These are phyloP conservation scores for Chaetomiaceae sp. DNA, from an alignment of 2,329 filamentous ascomycete species.

Conservation along the genomic window DNA sequence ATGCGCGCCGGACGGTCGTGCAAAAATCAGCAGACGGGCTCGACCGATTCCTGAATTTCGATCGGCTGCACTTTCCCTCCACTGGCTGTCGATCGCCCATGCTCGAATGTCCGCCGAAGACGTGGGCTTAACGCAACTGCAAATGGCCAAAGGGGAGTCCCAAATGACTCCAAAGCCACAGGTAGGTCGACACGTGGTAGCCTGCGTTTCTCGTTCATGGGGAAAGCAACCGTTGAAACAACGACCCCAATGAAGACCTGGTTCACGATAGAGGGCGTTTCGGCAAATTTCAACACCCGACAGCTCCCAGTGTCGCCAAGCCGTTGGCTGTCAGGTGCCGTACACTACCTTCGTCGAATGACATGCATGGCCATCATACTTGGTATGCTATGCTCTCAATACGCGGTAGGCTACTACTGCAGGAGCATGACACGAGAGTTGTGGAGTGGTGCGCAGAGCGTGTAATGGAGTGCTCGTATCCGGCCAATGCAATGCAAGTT, in stretches of 20 bases:
- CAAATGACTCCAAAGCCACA: too few species aligned
- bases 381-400: neutral
- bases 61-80: neutral
- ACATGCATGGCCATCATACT: neutral
- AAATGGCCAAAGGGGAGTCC: too few species aligned
- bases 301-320: too few species aligned
- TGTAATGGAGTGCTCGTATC: neutral
- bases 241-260: neutral
- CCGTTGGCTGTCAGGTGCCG: neutral
- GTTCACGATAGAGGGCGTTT: neutral
- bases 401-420: too few species aligned
- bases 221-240: slow-evolving; percentile 9
- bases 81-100: too few species aligned
- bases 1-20: neutral
- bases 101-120: too few species aligned
- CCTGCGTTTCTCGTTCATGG: neutral
- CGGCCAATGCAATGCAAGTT: neutral
- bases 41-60: neutral
- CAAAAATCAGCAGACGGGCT: neutral
- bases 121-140: too few species aligned
- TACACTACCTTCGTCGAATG: too few species aligned
- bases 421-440: too few species aligned
- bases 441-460: neutral
- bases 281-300: too few species aligned
- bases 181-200: too few species aligned